Base-by-base conservation (phyloP, 345 rosid genomes). In the Capsella bursapastoris region DNA sequence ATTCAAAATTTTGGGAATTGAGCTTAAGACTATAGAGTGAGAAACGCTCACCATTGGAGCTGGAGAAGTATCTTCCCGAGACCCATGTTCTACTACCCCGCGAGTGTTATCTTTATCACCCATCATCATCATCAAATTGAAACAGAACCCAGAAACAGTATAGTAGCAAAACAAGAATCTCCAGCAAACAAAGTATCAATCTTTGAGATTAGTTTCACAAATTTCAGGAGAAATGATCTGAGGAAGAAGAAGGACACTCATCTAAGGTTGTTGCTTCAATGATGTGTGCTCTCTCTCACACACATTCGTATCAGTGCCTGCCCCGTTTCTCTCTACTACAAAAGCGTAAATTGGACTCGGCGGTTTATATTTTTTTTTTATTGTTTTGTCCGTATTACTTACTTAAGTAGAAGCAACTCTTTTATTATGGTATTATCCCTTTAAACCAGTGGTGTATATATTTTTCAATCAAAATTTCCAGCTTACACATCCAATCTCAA, bases 61-160 rank as follows among this genome's bases (percentile, higher is more conserved):
- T 56, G 71, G 48, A 76, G 80, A 76, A 55, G 8, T 13, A 70
- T 13, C 75, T 45, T 76, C 44, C 47, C 29, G 48, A 43, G 79
- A 50, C 38, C 62, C 22, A 62, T 34, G 31, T 76, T 52, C 50
- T 22, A 15, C 34, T 4, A 15, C 51, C 61, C 37, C 16, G 27
- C 2, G 50, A 32, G 35, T n/a, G 49, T 47, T 62, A 52, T 44
- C 50, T 43, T 62, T 63, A 55, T 29, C 66, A 43, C 10, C 49
- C 57, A 68, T 52, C 70, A 31, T 25, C 68, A 32, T 56, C 43
- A 5, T 40, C 43, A 40, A 44, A 43, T 50, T 34, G 67, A 60
- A 59, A 68, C 63, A 41, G 53, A 53, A 62, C 65, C 64, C 70
- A 68, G 70, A 68, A 27, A 52, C 53, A 52, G 18, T 52, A 0